Conservation (phyloP, 1,284 basidiomycete species). For the Laetiporus sulphureus region DNA sequence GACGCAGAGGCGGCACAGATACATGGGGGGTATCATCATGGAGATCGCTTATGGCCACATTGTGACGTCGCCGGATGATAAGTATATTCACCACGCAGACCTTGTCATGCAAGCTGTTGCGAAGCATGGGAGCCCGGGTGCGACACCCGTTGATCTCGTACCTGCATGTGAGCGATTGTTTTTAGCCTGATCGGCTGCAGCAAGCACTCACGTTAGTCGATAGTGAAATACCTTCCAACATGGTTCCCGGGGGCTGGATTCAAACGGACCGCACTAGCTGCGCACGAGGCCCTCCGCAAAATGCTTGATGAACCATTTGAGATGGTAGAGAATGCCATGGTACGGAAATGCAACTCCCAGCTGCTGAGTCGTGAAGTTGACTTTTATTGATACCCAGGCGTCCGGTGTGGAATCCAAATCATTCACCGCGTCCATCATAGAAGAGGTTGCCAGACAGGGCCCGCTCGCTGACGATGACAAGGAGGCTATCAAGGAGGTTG, state of each 20-base stretch:
- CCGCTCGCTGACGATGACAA: neutral
- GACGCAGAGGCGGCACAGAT: too few relatives aligned
- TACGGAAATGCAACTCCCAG: neutral
- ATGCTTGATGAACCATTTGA: neutral
- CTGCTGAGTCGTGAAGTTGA: neutral
- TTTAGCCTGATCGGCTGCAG: too few relatives aligned
- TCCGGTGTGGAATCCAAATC: neutral
- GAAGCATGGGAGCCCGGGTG: neutral
- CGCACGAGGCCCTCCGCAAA: neutral
- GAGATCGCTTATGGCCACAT: neutral
- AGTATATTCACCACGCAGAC: neutral
- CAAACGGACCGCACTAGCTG: neutral
- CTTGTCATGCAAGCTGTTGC: neutral
- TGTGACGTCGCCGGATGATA: neutral
- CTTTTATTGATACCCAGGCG: neutral
- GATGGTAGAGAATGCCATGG: neutral
- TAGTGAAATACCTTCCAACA: neutral
- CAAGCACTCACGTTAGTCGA: too few relatives aligned
- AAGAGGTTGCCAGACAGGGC: neutral
- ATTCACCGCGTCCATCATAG: neutral
- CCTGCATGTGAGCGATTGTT: neutral
- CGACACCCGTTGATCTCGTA: neutral
- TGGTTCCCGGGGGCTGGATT: neutral
- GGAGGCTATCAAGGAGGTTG: neutral
- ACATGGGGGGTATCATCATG: neutral